Conservation (phyloP, 495 filamentous ascomycete genomes). For the Penicillium nucicola region DNA sequence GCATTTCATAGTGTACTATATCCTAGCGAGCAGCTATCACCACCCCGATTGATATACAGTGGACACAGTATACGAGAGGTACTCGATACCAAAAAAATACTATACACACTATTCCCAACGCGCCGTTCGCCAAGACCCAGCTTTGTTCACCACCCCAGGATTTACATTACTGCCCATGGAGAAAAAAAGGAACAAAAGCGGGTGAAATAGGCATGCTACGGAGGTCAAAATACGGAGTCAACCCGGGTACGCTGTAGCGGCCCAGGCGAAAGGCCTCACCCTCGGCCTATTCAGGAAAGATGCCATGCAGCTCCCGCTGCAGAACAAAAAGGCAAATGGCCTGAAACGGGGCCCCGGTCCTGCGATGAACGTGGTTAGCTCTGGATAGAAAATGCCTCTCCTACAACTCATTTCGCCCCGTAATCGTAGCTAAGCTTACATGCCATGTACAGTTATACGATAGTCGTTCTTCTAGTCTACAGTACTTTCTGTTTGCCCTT, state of each 20-base stretch:
- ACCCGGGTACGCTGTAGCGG: not conserved
- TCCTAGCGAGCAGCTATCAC: too few species aligned
- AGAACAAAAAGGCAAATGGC: slow-evolving; percentile 10
- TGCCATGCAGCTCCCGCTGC: slow-evolving; percentile 15
- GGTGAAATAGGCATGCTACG: not conserved
- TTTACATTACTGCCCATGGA: slow-evolving; percentile 15
- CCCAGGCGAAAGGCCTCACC: not conserved
- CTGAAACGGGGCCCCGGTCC: slow-evolving; percentile 3
- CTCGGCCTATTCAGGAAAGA: slow-evolving; percentile 3
- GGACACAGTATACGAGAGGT: not conserved
- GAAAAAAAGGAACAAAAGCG: slow-evolving; percentile 6
- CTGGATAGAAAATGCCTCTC: not conserved
- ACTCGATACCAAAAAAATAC: not conserved
- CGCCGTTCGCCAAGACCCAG: slow-evolving; percentile 24
- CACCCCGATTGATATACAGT: not conserved
- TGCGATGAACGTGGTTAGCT: slow-evolving; percentile 23
- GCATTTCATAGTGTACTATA: too few species aligned
- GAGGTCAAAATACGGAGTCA: too few species aligned
- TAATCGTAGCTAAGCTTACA: not conserved
- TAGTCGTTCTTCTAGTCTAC: not conserved
- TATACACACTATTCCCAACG: slow-evolving; percentile 5
- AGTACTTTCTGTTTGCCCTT: too few species aligned
- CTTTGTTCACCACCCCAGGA: slow-evolving; percentile 19
- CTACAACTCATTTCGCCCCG: not conserved
- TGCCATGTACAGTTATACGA: not conserved